phyloP scores from a whole-genome alignment of 305 asterid species.

The Fraxinus sp. region DNA sequence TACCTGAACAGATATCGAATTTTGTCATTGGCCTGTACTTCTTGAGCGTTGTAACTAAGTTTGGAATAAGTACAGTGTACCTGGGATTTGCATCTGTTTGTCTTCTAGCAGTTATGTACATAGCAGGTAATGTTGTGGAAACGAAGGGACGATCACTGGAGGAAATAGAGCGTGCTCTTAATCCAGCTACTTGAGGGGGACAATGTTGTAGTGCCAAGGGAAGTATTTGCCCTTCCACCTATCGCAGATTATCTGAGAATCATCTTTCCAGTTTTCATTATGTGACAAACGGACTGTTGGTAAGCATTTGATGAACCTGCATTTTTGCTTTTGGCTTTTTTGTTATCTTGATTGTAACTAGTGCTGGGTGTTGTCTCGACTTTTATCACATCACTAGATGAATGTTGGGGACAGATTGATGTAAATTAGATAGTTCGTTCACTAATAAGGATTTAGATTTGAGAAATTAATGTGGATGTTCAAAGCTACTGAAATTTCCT shows the following conservation, averaged over 20 bases:
- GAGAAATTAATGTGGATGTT: background rate
- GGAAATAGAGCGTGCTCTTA: constrained; percentile 82
- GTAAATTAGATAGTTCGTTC: constrained; percentile 17
- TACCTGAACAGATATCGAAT: constrained; percentile 63
- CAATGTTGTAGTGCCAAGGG: constrained; percentile 4
- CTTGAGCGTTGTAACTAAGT: constrained; percentile 78
- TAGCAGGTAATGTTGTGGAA: constrained; percentile 78
- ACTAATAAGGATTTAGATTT: background rate
- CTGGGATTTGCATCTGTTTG: constrained; percentile 83
- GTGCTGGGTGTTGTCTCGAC: background rate
- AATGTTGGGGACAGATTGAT: constrained; percentile 14
- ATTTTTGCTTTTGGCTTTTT: background rate
- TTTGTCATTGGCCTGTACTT: constrained; percentile 86
- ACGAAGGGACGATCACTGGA: constrained; percentile 92
- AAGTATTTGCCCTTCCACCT: background rate
- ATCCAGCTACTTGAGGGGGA: constrained; percentile 47
- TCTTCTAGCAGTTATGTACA: constrained; percentile 74
- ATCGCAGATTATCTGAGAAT: background rate
- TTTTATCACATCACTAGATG: background rate
- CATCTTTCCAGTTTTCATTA: background rate
- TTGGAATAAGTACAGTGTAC: constrained; percentile 85
- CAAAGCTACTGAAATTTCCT: background rate
- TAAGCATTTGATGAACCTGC: background rate
- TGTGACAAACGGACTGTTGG: background rate
- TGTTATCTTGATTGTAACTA: background rate